These are phyloP conservation scores for Babesia gibsoni DNA, from an alignment of 169 alveolate genomes.

Conservation along the genomic window DNA sequence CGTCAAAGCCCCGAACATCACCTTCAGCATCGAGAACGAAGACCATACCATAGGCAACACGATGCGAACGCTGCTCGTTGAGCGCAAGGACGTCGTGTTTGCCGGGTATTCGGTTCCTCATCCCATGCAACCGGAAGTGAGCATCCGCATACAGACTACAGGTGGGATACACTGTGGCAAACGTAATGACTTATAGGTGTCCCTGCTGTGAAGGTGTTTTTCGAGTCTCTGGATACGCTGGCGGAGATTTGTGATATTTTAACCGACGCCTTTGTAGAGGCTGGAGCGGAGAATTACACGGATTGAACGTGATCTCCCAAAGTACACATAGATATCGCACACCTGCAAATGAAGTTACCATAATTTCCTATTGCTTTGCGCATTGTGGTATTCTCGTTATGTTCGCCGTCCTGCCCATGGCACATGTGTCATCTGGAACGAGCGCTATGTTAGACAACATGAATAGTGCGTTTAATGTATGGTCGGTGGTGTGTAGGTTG, in stretches of 20 bases:
- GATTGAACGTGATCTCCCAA: not conserved
- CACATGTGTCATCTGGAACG: too few relatives aligned
- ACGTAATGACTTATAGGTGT: conserved; percentile 36
- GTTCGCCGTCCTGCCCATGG: too few relatives aligned
- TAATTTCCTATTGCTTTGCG: too few relatives aligned
- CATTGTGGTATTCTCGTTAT: too few relatives aligned
- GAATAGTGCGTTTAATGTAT: too few relatives aligned
- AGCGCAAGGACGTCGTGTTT: conserved; percentile 77
- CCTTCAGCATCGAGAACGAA: conserved; percentile 79
- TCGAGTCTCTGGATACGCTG: conserved; percentile 65
- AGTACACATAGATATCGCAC: too few relatives aligned
- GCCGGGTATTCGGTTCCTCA: conserved; percentile 87
- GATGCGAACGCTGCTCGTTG: conserved; percentile 72
- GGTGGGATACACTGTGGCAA: conserved; percentile 49
- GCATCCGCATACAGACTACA: conserved; percentile 80
- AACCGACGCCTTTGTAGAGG: conserved; percentile 62
- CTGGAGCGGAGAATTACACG: conserved; percentile 34
- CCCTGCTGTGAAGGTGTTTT: conserved; percentile 71
- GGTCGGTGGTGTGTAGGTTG: too few relatives aligned
- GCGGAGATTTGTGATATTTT: conserved; percentile 66
- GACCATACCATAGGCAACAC: conserved; percentile 83
- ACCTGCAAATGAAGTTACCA: too few relatives aligned
- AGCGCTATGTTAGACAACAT: too few relatives aligned
- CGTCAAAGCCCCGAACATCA: conserved; percentile 71
- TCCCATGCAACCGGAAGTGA: conserved; percentile 80